Evolutionary conservation across 495 filamentous ascomycete species (phyloP).

Genomic region (Tuber borchii): DNA sequence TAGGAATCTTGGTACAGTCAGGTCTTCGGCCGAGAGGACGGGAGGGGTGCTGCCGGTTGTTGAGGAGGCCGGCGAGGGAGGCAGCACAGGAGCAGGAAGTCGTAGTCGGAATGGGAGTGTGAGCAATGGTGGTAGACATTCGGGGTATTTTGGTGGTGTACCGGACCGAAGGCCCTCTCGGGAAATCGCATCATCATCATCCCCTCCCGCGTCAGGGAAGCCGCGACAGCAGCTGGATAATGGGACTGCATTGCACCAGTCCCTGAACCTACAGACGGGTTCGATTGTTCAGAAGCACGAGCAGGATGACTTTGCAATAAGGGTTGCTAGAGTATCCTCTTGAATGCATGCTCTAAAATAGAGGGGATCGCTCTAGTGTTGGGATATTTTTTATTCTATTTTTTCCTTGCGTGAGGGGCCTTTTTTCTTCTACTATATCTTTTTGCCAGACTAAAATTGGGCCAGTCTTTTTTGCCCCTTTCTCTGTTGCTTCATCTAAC

Average conservation of each 20-base stretch:
- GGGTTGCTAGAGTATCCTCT: slow-evolving; percentile 36
- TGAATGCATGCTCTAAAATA: slow-evolving; percentile 5
- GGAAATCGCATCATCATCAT: slow-evolving; percentile 42
- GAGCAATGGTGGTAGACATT: slow-evolving; percentile 41
- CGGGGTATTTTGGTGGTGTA: slow-evolving; percentile 45
- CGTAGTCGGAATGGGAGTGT: slow-evolving; percentile 47
- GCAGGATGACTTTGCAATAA: slow-evolving; percentile 38
- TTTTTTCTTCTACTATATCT: no score
- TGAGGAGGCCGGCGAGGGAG: slow-evolving; percentile 79
- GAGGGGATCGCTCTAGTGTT: slow-evolving; percentile 14
- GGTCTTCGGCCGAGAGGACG: slow-evolving; percentile 52
- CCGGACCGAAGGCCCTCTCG: slow-evolving; percentile 47
- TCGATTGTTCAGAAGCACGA: slow-evolving; percentile 7
- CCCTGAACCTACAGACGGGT: slow-evolving; percentile 19
- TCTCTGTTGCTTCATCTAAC: slow-evolving; percentile 15
- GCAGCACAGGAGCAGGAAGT: slow-evolving; percentile 56
- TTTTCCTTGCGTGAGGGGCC: slow-evolving; percentile 37
- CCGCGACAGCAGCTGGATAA: slow-evolving; percentile 46
- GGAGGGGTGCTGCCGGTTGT: slow-evolving; percentile 75
- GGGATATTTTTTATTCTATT: slow-evolving; percentile 21
- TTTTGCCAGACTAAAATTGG: slow-evolving; percentile 28
- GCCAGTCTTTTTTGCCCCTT: slow-evolving; percentile 18
- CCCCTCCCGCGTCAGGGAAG: slow-evolving; percentile 42
- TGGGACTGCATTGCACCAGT: slow-evolving; percentile 27
- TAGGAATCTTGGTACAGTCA: slow-evolving; percentile 49